A percentile compares a stretch with the other conserved stretches of the same genome.
These are phyloP conservation scores for Yamadazyma atlantica DNA, from an alignment of 1,139 yeast species.

Conservation along the genomic window DNA sequence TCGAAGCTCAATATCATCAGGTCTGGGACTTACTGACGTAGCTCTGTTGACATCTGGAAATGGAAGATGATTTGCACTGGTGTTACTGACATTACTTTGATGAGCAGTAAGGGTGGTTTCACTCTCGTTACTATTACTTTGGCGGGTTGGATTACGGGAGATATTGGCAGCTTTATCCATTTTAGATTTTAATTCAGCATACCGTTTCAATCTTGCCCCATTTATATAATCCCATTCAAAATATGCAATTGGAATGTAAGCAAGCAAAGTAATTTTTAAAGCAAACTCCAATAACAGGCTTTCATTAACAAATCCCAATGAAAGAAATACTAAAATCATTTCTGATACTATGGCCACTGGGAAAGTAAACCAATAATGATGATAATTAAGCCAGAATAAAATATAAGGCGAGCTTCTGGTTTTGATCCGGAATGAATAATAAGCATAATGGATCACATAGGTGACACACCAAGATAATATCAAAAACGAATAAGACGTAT, in stretches of 20 bases:
- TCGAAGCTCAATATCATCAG: conserved; percentile 13
- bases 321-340: conserved; percentile 51
- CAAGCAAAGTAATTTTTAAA: conserved; percentile 27
- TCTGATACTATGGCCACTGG: conserved; percentile 52
- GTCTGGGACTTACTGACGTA: conserved; percentile 9
- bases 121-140: background rate
- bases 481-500: conserved; percentile 46
- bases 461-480: conserved; percentile 46
- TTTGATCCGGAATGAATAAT: conserved; percentile 48
- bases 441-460: conserved; percentile 43
- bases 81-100: conserved; percentile 1
- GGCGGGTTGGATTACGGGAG: background rate
- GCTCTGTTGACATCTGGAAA: conserved; percentile 3
- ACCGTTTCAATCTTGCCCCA: conserved; percentile 22
- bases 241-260: conserved; percentile 39
- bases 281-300: conserved; percentile 26
- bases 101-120: background rate
- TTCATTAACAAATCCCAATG: conserved; percentile 46
- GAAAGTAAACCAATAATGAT: conserved; percentile 40
- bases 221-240: conserved; percentile 35
- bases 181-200: conserved; percentile 15
- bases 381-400: conserved; percentile 40
- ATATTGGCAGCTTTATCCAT: conserved; percentile 6
- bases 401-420: conserved; percentile 36
- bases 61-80: background rate